These are phyloP conservation scores for Canariomyces notabilis DNA, from an alignment of 2,329 filamentous ascomycete genomes.

Conservation along the genomic window DNA sequence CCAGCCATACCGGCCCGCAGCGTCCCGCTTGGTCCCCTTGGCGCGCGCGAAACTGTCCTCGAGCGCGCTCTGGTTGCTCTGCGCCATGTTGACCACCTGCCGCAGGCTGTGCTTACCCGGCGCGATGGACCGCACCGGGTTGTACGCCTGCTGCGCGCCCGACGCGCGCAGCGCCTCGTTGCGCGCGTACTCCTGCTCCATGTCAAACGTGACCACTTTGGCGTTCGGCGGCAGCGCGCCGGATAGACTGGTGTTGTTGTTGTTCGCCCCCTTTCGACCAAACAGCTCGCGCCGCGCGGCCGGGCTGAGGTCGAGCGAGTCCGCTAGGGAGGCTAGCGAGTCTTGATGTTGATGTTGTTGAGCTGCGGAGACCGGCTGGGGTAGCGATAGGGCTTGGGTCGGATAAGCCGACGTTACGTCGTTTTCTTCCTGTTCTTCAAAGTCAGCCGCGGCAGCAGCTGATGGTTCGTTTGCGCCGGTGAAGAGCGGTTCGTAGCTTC, in stretches of 20 bases:
- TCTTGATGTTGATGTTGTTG: conserved; percentile 33
- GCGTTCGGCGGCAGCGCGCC: conserved; percentile 38
- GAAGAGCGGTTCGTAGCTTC: conserved; percentile 51
- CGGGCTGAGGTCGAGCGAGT: conserved; percentile 72
- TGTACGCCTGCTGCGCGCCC: conserved; percentile 70
- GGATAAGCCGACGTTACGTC: conserved; percentile 25
- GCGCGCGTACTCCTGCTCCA: conserved; percentile 76
- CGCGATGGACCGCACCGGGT: conserved; percentile 75
- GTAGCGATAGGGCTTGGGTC: conserved; percentile 25
- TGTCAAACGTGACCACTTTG: conserved; percentile 82
- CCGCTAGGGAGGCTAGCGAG: conserved; percentile 65
- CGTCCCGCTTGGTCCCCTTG: conserved; percentile 73
- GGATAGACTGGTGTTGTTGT: conserved; percentile 9
- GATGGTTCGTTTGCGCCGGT: conserved; percentile 28
- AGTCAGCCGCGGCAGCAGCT: conserved; percentile 18
- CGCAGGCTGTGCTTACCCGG: conserved; percentile 86
- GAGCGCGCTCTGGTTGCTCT: conserved; percentile 76
- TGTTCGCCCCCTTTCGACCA: too few relatives aligned
- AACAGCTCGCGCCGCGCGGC: conserved; percentile 79
- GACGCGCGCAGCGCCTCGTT: conserved; percentile 72
- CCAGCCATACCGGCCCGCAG: conserved; percentile 81
- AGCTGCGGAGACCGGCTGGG: conserved; percentile 48
- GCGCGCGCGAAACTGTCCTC: conserved; percentile 89
- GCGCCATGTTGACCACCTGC: conserved; percentile 79
- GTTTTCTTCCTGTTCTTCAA: conserved; percentile 29